These are phyloP conservation scores for Fusarium tjaetaba DNA, from an alignment of 2,329 filamentous ascomycete genomes.

Conservation along the genomic window DNA sequence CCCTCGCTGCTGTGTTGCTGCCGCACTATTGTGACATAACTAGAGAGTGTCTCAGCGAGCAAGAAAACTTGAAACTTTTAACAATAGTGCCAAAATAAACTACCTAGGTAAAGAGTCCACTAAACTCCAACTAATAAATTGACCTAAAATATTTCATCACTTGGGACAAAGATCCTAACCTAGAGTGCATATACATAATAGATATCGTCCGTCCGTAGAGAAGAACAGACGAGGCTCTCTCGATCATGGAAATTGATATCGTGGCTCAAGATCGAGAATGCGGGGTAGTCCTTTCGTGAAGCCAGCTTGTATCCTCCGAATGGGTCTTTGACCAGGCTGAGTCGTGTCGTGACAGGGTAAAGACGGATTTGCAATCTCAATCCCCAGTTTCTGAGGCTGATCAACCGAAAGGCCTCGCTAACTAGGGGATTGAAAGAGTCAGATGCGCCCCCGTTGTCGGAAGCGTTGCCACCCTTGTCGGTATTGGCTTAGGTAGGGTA, in stretches of 20 bases:
- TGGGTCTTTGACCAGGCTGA: constrained; percentile 3
- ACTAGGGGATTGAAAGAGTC: constrained; percentile 21
- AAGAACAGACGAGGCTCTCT: constrained; percentile 8
- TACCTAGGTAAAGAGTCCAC: too few species aligned
- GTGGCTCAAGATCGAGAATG: constrained; percentile 2
- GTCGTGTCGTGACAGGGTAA: constrained; percentile 11
- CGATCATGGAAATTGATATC: not conserved
- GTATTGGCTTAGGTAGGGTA: not conserved
- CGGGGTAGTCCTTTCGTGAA: constrained; percentile 6
- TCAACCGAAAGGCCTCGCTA: not conserved
- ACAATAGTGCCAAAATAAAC: too few species aligned
- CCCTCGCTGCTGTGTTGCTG: too few species aligned
- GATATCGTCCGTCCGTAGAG: not conserved
- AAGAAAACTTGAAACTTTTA: too few species aligned
- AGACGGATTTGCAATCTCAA: constrained; percentile 4
- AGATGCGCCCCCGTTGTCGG: constrained; percentile 37
- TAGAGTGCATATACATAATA: not conserved
- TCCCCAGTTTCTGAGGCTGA: constrained; percentile 22
- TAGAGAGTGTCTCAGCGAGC: too few species aligned
- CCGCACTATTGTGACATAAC: too few species aligned
- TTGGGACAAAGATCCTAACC: too few species aligned
- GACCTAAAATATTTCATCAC: too few species aligned
- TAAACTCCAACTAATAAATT: too few species aligned
- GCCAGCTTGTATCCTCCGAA: not conserved
- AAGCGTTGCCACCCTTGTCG: constrained; percentile 26